Evolutionary conservation across 2,329 filamentous ascomycete species (phyloP), one percentile per base, ranked within the genome.

Genomic region (Pseudomassariella vexata): DNA sequence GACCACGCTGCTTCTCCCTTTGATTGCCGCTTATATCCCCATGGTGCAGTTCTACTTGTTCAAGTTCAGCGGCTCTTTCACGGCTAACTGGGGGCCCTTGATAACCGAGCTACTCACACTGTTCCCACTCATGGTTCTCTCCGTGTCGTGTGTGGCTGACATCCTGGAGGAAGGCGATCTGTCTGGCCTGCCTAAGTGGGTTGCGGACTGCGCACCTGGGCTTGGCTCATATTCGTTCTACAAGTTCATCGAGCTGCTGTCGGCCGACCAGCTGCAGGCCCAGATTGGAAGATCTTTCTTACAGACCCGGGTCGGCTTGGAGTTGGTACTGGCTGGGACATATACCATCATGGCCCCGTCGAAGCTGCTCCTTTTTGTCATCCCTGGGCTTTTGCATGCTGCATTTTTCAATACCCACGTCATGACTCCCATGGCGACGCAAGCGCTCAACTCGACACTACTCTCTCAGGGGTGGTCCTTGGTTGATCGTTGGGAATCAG

Each of bases 401-500:
- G 63, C 78, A 19, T 64, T 81, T 21, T 68, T 79, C 32, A 95
- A 95, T 55, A 73, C 80, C 1, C 88, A 95, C 53, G 63, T 85
- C 30, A 73, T 76, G 29, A 73, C 78, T 1, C 65, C 72, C 0
- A 63, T 66, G 43, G 77, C 79, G 1, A 76, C 79, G 1, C 56
- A 63, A 1, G 60, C 68, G 0, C 63, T 92, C 22, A 90, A 94
- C 49, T 61, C 62, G 5, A 80, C 76, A 0, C 62, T 96, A 25
- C 59, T 65, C 14, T 57, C 66, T 1, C 68, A 82, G 21, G 77
- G 82, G 11, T 96, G 82, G 72, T 73, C 76, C 2, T 61, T 96
- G 2, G 55, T 96, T 26, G 89, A 88, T 28, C 79, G 92, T 9
- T 71, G 76, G 43, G 92, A 96, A 57, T 95, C 88, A 0, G 59